A percentile compares a stretch with the other conserved stretches of the same genome.
These are phyloP conservation scores for Harringtonia lauricola DNA, from an alignment of 2,329 filamentous ascomycete genomes.

Conservation along the genomic window DNA sequence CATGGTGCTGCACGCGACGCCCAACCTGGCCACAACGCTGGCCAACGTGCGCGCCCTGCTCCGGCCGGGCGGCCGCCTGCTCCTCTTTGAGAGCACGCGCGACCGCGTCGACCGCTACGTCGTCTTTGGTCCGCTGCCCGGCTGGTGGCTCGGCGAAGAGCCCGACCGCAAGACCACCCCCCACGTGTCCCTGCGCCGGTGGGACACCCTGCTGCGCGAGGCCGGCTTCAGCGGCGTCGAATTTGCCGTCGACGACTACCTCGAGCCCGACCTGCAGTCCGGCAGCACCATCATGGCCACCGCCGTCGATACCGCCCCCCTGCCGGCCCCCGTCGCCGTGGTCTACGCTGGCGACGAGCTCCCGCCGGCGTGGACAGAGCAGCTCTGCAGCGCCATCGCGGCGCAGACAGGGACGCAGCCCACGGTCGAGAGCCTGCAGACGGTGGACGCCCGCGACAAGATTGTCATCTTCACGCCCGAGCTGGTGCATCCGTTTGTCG, in stretches of 20 bases:
- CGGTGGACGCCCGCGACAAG: no score
- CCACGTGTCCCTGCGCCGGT: conserved; percentile 8
- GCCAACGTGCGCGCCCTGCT: conserved; percentile 22
- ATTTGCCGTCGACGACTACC: not conserved
- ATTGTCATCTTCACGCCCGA: no score
- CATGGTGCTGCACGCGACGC: conserved; percentile 25
- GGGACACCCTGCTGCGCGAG: conserved; percentile 13
- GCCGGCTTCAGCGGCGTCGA: conserved; percentile 16
- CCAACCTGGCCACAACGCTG: conserved; percentile 17
- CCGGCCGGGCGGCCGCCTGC: conserved; percentile 28
- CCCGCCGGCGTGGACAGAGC: no score
- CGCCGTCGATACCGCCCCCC: no score
- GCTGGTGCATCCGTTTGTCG: no score
- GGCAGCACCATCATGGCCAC: not conserved
- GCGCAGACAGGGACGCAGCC: no score
- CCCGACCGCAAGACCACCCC: conserved; percentile 9
- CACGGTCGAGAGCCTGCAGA: no score
- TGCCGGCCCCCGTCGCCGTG: no score
- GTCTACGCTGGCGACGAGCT: no score
- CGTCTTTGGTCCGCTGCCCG: conserved; percentile 9
- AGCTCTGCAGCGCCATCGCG: no score
- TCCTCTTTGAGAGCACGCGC: conserved; percentile 11
- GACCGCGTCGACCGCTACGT: conserved; percentile 5
- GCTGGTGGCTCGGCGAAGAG: conserved; percentile 13
- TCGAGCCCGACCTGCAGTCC: not conserved